Base-by-base conservation (phyloP, 139 green algal genomes). In the Deuterostichococcus epilithicus region DNA sequence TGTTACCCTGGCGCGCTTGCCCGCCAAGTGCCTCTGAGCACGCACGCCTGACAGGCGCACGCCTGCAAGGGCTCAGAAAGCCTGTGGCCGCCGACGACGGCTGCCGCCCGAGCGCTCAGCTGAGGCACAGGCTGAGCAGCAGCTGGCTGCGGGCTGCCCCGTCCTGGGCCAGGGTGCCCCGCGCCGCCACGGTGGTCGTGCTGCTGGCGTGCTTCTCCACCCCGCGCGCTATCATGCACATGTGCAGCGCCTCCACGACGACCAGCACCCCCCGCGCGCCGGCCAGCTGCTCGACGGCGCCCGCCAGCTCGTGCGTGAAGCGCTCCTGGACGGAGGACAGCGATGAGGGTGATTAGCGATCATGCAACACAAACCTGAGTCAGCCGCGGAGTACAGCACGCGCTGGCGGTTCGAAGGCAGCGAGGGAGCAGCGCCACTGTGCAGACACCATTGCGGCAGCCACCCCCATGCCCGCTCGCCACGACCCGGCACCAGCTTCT, bases 181-280 rank as follows among this genome's bases (percentile, higher is more conserved):
- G 71, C 4, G 78, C 84, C 18, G 86, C 90, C 0, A 86, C 78
- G 1, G 88, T 95, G 39, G 88, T 82, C 0, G 94, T 98, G 73
- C 78, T 85, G 70, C 85, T 90, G 2, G 85, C 83, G 70, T 96
- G 88, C 80, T 96, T 95, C 88, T 98, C 89, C 38, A 98, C 92
- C 0, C 96, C 96, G 0, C 96, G 83, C 0, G 94, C 91, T 10
- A 98, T 88, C 96, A 99, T 99, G 86, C 96, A 99, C 94, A 98
- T 96, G 86, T 99, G 96, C 32, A 82, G 84, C 1, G 94, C 94
- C 33, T 93, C 83, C 34, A 91, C 86, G 0, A 95, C 85, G 22
- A 99, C 91, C 80, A 98, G 84, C 66, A 95, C 85, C 15, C 67
- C 71, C n/a, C 45, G 68, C 0, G 32, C 70, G 73, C 68, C 80